A percentile compares a stretch with the other conserved stretches of the same genome.
phyloP scores from a whole-genome alignment of 306 rosid genomes.

The Lagenaria siceraria region DNA sequence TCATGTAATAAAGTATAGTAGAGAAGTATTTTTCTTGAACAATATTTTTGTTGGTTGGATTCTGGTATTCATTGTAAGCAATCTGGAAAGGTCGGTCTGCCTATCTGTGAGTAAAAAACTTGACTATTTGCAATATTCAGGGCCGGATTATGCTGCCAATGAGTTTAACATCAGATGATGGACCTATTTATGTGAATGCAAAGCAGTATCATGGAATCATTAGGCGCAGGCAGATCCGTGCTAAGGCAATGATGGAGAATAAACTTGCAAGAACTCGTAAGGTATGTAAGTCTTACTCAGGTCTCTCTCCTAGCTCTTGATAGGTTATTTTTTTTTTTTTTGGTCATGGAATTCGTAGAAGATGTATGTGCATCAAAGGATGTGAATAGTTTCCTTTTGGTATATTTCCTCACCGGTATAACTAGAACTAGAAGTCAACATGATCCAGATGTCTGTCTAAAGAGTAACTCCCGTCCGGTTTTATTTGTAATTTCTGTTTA shows the following conservation, averaged over 20 bases:
- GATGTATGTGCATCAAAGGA: not conserved
- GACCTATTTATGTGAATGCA: slow-evolving; percentile 87
- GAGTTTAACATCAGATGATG: slow-evolving; percentile 39
- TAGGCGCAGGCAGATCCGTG: slow-evolving; percentile 81
- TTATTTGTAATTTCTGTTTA: not conserved
- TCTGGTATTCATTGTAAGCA: not conserved
- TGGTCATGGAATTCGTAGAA: not conserved
- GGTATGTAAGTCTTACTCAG: slow-evolving; percentile 28
- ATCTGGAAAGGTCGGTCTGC: not conserved
- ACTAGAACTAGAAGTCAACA: not conserved
- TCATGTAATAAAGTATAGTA: not conserved
- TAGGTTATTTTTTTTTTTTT: not conserved
- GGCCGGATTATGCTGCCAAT: slow-evolving; percentile 92
- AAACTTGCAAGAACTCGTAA: slow-evolving; percentile 45
- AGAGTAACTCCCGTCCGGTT: not conserved
- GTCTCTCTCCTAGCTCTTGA: not conserved
- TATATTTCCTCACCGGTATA: not conserved
- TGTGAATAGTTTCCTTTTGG: not conserved
- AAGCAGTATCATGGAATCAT: slow-evolving; percentile 95
- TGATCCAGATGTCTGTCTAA: not conserved
- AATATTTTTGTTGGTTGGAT: not conserved
- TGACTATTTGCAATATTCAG: slow-evolving; percentile 25
- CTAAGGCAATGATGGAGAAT: slow-evolving; percentile 59
- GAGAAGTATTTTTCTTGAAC: not conserved
- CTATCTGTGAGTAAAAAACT: not conserved